A percentile compares a stretch with the other conserved stretches of the same genome.
phyloP scores from a whole-genome alignment of 176 grass and related monocot species.

The Phoenix dactylifera region DNA sequence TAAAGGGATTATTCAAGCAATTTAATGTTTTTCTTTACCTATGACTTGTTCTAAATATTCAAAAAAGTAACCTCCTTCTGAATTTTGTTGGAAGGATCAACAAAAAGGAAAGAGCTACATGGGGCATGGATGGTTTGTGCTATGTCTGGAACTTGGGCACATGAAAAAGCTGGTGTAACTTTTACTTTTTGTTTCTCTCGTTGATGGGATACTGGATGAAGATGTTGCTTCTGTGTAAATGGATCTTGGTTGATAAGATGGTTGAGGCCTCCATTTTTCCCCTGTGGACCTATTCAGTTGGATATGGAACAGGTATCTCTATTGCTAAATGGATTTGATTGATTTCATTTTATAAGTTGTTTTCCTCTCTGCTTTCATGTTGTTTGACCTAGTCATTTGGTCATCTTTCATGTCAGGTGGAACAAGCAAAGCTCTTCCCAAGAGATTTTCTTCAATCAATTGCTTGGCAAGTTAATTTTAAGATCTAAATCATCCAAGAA shows the following conservation, averaged over 20 bases:
- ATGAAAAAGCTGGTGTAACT: conserved; percentile 31
- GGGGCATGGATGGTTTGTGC: conserved; percentile 31
- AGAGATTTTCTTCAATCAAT: conserved; percentile 71
- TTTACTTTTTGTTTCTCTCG: conserved; percentile 75
- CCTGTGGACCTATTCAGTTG: conserved; percentile 52
- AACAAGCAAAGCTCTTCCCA: conserved; percentile 71
- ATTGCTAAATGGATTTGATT: too few species aligned
- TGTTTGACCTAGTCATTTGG: neutral
- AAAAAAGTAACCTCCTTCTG: neutral
- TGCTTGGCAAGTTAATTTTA: conserved; percentile 65
- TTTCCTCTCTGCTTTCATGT: conserved; percentile 16
- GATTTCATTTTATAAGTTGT: too few species aligned
- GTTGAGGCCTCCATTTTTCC: conserved; percentile 59
- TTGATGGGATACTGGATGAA: conserved; percentile 49
- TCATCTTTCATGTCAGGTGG: conserved; percentile 35
- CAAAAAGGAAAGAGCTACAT: conserved; percentile 76
- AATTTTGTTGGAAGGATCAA: conserved; percentile 43
- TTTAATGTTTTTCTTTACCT: too few species aligned
- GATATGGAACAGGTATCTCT: conserved; percentile 48
- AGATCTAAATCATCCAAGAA: conserved; percentile 34
- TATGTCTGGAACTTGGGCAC: conserved; percentile 70
- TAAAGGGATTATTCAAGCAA: too few species aligned
- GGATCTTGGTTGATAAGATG: conserved; percentile 62
- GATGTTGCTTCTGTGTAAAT: conserved; percentile 59
- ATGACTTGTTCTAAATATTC: neutral